phyloP scores from a whole-genome alignment of 1,284 basidiomycete genomes.

The Microbotryum silenes-acaulis region DNA sequence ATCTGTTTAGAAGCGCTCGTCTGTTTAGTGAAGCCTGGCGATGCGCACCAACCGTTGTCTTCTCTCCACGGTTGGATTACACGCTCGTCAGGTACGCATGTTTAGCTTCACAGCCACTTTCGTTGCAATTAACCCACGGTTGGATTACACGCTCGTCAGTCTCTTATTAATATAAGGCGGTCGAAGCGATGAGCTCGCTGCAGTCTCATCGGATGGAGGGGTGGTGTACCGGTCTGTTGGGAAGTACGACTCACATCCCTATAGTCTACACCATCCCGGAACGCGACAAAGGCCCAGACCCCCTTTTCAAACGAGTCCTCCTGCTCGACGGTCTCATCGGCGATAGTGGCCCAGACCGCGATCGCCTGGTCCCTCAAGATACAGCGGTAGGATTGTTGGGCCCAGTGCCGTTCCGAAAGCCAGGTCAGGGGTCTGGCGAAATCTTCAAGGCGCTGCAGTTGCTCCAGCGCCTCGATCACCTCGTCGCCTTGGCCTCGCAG shows the following conservation, averaged over 20 bases:
- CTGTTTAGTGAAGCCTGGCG: no score
- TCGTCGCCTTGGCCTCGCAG: constrained; percentile 3
- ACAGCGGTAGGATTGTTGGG: neutral
- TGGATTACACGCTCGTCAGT: no score
- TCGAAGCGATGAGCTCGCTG: neutral
- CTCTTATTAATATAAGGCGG: no score
- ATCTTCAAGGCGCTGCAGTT: neutral
- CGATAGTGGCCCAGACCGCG: constrained; percentile 12
- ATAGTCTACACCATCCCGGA: constrained; percentile 14
- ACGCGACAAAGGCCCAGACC: constrained; percentile 16
- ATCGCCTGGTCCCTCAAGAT: constrained; percentile 16
- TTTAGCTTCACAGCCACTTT: no score
- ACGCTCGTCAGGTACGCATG: no score
- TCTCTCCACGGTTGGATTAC: no score
- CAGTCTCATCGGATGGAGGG: no score
- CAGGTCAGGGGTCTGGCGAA: neutral
- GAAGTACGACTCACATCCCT: neutral
- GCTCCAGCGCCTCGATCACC: constrained; percentile 1
- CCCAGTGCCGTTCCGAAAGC: constrained; percentile 11
- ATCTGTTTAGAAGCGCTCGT: no score
- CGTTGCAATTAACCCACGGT: no score
- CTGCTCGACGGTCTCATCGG: neutral
- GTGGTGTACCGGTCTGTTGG: neutral
- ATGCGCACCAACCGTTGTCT: no score
- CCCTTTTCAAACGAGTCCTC: constrained; percentile 17